Evolutionary conservation across 805 yeast species (phyloP).

Genomic region (Yarrowia keelungensis): DNA sequence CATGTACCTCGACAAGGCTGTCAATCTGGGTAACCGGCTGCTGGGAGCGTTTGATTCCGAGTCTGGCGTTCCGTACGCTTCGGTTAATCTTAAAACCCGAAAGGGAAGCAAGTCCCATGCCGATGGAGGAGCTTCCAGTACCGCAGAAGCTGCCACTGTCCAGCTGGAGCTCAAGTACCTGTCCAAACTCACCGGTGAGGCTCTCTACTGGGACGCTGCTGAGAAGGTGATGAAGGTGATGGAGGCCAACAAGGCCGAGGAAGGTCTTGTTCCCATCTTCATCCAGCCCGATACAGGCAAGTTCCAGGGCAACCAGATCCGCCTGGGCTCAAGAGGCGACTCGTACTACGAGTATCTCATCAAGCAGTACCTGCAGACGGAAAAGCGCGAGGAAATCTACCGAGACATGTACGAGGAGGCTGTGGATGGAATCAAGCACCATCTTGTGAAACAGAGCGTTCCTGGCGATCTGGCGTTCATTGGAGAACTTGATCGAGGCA

Average conservation of each 20-base stretch:
- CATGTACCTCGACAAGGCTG: slow-evolving; percentile 76
- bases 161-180: slow-evolving; percentile 88
- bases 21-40: slow-evolving; percentile 75
- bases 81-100: slow-evolving; percentile 73
- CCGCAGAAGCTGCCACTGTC: slow-evolving; percentile 88
- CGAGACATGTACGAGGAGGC: slow-evolving; percentile 78
- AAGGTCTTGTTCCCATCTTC: slow-evolving; percentile 84
- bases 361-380: slow-evolving; percentile 84
- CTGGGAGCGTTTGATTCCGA: slow-evolving; percentile 70
- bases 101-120: slow-evolving; percentile 66
- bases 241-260: slow-evolving; percentile 67
- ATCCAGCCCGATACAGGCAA: slow-evolving; percentile 77
- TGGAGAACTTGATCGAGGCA: slow-evolving; percentile 78
- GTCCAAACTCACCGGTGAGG: slow-evolving; percentile 79
- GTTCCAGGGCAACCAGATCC: slow-evolving; percentile 67
- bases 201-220: slow-evolving; percentile 75
- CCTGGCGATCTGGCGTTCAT: slow-evolving; percentile 72
- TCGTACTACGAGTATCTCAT: slow-evolving; percentile 89
- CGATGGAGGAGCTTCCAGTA: slow-evolving; percentile 80
- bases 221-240: slow-evolving; percentile 76
- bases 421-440: slow-evolving; percentile 75
- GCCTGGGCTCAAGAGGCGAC: slow-evolving; percentile 92
- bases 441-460: slow-evolving; percentile 63
- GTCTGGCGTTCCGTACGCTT: slow-evolving; percentile 78
- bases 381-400: slow-evolving; percentile 64